Evolutionary conservation across 257 asterid genomes (phyloP).

Genomic region (Capsicum chinense): DNA sequence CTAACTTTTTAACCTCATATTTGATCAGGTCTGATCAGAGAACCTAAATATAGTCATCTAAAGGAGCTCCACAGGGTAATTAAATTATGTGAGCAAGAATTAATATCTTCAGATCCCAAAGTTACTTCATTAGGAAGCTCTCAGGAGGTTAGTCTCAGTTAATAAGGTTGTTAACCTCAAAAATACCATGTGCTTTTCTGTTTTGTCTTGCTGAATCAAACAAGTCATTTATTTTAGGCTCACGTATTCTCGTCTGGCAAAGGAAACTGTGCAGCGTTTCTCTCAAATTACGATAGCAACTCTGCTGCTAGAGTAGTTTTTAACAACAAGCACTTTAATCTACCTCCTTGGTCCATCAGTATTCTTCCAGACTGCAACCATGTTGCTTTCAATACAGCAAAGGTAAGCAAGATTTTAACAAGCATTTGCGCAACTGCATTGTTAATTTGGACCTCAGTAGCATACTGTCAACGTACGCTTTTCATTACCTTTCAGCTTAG

Average conservation of each 20-base stretch:
- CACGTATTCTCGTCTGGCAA: slow-evolving; percentile 47
- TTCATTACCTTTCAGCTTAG: not conserved
- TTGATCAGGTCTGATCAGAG: slow-evolving; percentile 58
- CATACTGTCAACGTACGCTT: not conserved
- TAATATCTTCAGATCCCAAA: slow-evolving; percentile 56
- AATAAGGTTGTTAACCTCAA: not conserved
- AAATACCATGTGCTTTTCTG: not conserved
- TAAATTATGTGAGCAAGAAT: slow-evolving; percentile 59
- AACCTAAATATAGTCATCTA: slow-evolving; percentile 70
- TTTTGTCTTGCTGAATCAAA: not conserved
- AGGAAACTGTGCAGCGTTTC: slow-evolving; percentile 68
- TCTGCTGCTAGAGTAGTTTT: slow-evolving; percentile 54
- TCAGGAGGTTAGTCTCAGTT: slow-evolving; percentile 49
- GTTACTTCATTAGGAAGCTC: slow-evolving; percentile 53
- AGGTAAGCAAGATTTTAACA: slow-evolving; percentile 38
- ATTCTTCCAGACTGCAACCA: slow-evolving; percentile 72
- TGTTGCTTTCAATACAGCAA: slow-evolving; percentile 67
- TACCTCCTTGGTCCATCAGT: slow-evolving; percentile 84
- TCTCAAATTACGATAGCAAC: slow-evolving; percentile 54
- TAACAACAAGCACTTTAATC: slow-evolving; percentile 50
- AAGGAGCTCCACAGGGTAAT: slow-evolving; percentile 72
- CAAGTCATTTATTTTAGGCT: slow-evolving; percentile 45
- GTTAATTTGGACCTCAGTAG: not conserved
- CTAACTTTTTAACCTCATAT: not conserved
- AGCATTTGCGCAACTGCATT: not conserved